Percentiles rank a stretch among this genome's conserved stretches.
phyloP scores from a whole-genome alignment of 2,329 filamentous ascomycete genomes.

The Paraphaeosphaeria minitans region DNA sequence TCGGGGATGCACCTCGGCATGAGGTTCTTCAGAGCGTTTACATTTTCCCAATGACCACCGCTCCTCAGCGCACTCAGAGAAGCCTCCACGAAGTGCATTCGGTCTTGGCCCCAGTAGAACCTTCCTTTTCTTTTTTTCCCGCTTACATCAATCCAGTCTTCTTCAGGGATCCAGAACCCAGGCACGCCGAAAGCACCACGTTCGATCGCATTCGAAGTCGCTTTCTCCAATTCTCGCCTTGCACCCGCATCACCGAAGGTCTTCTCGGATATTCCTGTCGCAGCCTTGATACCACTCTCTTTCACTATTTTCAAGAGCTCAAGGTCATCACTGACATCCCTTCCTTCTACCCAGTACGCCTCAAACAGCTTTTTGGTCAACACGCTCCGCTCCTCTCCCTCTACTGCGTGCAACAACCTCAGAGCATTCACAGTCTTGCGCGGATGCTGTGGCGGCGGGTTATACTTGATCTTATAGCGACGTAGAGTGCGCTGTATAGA shows the following conservation, averaged over 20 bases:
- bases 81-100: conserved; percentile 46
- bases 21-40: conserved; percentile 23
- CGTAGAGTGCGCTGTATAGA: conserved; percentile 39
- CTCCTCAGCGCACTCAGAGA: conserved; percentile 22
- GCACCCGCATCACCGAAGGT: conserved; percentile 27
- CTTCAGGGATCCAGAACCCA: conserved; percentile 40
- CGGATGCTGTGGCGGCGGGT: conserved; percentile 40
- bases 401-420: conserved; percentile 31
- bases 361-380: conserved; percentile 34
- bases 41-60: conserved; percentile 16
- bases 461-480: conserved; percentile 36
- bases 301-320: conserved; percentile 31
- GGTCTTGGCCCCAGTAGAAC: conserved; percentile 45
- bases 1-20: conserved; percentile 29
- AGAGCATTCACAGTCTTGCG: conserved; percentile 42
- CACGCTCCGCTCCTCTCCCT: conserved; percentile 22
- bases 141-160: conserved; percentile 22
- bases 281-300: conserved; percentile 30
- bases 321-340: conserved; percentile 31
- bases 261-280: conserved; percentile 6
- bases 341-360: conserved; percentile 41
- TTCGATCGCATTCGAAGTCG: conserved; percentile 36
- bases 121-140: conserved; percentile 24
- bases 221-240: conserved; percentile 30
- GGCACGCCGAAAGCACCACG: conserved; percentile 44